Evolutionary conservation across 176 grass and related monocot genomes (phyloP), one percentile per base, ranked within the genome.

Genomic region (Aegilops bicornis): DNA sequence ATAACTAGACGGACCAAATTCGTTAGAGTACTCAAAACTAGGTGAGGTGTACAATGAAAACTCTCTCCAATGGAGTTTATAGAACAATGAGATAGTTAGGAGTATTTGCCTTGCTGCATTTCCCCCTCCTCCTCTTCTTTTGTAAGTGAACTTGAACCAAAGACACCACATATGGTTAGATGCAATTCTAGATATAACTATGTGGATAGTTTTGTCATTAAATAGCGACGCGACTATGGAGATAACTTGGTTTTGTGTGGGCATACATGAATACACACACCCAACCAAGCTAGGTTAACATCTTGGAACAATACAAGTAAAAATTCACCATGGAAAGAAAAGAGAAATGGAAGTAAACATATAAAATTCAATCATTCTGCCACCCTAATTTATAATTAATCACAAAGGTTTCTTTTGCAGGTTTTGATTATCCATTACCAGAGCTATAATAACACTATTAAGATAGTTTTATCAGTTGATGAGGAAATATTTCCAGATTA

Each of bases 371-470:
- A 58, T 58, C 50, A 58, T 56, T 56, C 17, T 2, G 7, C 6
- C 17, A 58, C 16, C 5, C 17, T 58, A 7, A 20, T 58, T 58
- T 20, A 7, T 58, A 7, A 58, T 20, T 58, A 19, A 58, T 58
- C 16, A 58, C 52, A 58, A 20, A 20, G 2, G 19, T 61, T 61
- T 22, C 59, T 23, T 61, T 22, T 74, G 82, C 56, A 95, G 93
- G 93, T 85, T 66, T 69, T 95, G 20, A 92, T 88, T 1, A 39
- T 90, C 40, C 87, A 91, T 39, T 91, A 88, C 66, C 92, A 92
- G 47, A 95, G 90, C 73, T 94, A 94, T 17, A 72, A 64, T 64
- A 86, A 83, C 82, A 83, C 16, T 3, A 83, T 95, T 85, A 92
- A 90, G 71, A 58, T 92, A 29, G 76, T 95, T 39, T 9, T 95